A percentile compares a stretch with the other conserved stretches of the same genome.
phyloP scores from a whole-genome alignment of 2,329 filamentous ascomycete genomes.

The Plenodomus lindquistii region DNA sequence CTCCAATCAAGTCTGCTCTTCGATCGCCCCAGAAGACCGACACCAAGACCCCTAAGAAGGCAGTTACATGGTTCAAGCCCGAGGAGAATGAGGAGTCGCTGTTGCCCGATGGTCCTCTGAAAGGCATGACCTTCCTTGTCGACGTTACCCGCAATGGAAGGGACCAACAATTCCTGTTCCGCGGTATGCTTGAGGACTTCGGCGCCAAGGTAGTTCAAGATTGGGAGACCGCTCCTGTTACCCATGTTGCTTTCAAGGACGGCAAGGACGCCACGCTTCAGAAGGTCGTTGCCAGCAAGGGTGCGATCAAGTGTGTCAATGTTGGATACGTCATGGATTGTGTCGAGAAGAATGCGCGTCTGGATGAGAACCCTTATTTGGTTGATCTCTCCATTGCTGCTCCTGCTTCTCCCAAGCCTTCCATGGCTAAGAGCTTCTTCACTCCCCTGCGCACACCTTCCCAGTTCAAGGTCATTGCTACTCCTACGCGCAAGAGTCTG shows the following conservation, averaged over 20 bases:
- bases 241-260: constrained; percentile 89
- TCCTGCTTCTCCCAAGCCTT: constrained; percentile 23
- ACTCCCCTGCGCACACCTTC: constrained; percentile 39
- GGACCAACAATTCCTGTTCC: constrained; percentile 63
- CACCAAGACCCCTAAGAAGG: constrained; percentile 43
- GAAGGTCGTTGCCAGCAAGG: constrained; percentile 73
- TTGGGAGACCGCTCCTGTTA: constrained; percentile 73
- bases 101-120: constrained; percentile 30
- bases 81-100: constrained; percentile 24
- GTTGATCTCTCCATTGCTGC: constrained; percentile 33
- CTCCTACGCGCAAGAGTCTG: constrained; percentile 19
- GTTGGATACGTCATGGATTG: constrained; percentile 82
- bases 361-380: constrained; percentile 39
- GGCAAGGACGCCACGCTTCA: constrained; percentile 79
- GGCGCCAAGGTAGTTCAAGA: constrained; percentile 75
- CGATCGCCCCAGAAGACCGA: constrained; percentile 42
- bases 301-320: constrained; percentile 81
- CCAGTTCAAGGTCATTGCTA: constrained; percentile 27
- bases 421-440: constrained; percentile 24
- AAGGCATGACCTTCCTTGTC: constrained; percentile 76
- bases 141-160: constrained; percentile 82
- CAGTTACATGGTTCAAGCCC: constrained; percentile 38
- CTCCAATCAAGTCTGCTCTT: constrained; percentile 39
- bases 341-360: constrained; percentile 38
- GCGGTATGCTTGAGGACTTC: constrained; percentile 78